Conservation (phyloP, 495 filamentous ascomycete genomes). For the Aspergillus sclerotioniger region DNA sequence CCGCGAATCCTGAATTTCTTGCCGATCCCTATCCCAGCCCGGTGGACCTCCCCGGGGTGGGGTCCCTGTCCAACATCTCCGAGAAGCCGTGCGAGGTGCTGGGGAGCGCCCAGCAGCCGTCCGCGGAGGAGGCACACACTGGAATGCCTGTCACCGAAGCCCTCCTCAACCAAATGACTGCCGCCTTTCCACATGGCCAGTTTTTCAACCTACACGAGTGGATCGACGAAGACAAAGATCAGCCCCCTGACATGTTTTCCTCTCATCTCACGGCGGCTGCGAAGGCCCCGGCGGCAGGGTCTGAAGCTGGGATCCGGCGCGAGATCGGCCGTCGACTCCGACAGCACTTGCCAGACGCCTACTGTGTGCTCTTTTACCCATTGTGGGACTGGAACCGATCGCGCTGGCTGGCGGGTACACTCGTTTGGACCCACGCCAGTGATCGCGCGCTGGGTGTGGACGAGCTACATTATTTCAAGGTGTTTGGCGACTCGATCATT, state of each 20-base stretch:
- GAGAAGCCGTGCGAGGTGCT: conserved; percentile 12
- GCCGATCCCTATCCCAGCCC: conserved; percentile 22
- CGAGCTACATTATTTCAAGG: conserved; percentile 55
- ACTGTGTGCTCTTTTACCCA: conserved; percentile 56
- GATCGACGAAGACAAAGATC: neutral
- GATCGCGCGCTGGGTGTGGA: conserved; percentile 42
- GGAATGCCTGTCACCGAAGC: conserved; percentile 7
- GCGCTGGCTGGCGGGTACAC: conserved; percentile 59
- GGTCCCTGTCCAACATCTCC: conserved; percentile 20
- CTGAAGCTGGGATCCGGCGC: neutral
- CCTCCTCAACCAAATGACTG: conserved; percentile 8
- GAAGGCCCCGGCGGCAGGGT: neutral
- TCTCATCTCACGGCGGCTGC: neutral
- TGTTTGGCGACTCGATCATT: conserved; percentile 62
- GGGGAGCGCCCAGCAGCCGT: conserved; percentile 3
- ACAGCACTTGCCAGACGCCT: conserved; percentile 44
- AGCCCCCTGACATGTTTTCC: neutral
- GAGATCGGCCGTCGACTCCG: conserved; percentile 5
- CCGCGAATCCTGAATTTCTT: conserved; percentile 16
- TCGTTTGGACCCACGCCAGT: conserved; percentile 55
- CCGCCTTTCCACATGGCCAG: conserved; percentile 13
- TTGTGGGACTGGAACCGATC: conserved; percentile 60
- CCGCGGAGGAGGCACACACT: neutral
- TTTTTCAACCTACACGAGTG: conserved; percentile 13
- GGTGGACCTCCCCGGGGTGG: conserved; percentile 17